A percentile compares a stretch with the other conserved stretches of the same genome.
Evolutionary conservation across 2,329 filamentous ascomycete genomes (phyloP).

Genomic region (Hymenoscyphus occultus): DNA sequence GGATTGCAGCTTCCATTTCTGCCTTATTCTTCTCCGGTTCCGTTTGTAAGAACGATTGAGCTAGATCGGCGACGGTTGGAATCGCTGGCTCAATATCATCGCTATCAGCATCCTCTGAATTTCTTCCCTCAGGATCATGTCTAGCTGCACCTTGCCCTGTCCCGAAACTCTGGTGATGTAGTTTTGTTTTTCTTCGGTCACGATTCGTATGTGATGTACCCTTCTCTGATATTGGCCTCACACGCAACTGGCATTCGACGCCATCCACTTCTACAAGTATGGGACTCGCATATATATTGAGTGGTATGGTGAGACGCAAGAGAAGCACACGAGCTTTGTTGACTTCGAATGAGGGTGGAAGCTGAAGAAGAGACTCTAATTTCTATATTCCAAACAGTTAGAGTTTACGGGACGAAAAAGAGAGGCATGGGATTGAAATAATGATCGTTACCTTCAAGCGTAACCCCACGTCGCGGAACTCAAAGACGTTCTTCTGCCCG

Average conservation of each 20-base stretch:
- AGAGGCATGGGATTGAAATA: not conserved
- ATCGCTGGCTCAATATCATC: constrained; percentile 43
- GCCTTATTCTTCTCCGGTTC: constrained; percentile 64
- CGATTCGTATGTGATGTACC: constrained; percentile 33
- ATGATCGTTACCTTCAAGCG: constrained; percentile 61
- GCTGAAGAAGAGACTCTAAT: constrained; percentile 69
- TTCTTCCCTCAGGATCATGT: constrained; percentile 12
- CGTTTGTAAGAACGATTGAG: constrained; percentile 73
- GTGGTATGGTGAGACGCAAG: constrained; percentile 78
- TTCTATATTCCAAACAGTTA: constrained; percentile 54
- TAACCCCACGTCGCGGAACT: constrained; percentile 82
- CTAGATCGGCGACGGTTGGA: constrained; percentile 69
- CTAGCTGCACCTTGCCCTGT: not conserved
- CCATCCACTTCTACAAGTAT: constrained; percentile 81
- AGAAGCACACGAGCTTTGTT: constrained; percentile 71
- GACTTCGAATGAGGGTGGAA: constrained; percentile 70
- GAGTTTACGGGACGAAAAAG: constrained; percentile 10
- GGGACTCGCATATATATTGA: constrained; percentile 82
- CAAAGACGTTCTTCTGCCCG: constrained; percentile 78
- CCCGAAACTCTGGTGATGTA: constrained; percentile 20
- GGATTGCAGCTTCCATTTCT: constrained; percentile 66
- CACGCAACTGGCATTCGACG: constrained; percentile 66
- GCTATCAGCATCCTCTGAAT: constrained; percentile 18
- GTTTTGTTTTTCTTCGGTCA: constrained; percentile 34
- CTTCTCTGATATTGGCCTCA: constrained; percentile 40